Evolutionary conservation across 2,329 filamentous ascomycete species (phyloP), one percentile per base, ranked within the genome.

Genomic region (Trichoderma asperellum): DNA sequence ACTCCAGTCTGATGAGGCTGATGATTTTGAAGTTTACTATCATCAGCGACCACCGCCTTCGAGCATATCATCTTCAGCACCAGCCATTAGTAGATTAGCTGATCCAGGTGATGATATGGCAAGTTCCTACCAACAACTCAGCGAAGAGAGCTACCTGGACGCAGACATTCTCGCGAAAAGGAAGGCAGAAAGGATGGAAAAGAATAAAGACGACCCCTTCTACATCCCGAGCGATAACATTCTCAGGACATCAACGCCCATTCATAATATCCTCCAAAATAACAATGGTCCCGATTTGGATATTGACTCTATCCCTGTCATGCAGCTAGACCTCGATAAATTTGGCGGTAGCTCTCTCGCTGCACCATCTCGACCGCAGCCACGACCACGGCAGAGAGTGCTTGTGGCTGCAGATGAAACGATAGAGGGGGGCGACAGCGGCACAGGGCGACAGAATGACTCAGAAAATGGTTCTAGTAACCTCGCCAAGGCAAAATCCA

Each of bases 261-360:
- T 96, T 61, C 92, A 95, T 75, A 92, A 88, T 72, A 93, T 96
- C 69, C 83, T 92, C 3, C 86, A 88, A 70, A 89, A 85, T 69
- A 89, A 88, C 69, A 94, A 95, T 76, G 91, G 90, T 2, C 89
- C 91, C 2, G 91, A 92, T 56, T 83, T 98, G 10, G 95, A 99
- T 77, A 91, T 99, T 55, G 96, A 99, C 79, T 88, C 93, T 2
- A 99, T 99, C 74, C 96, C 96, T 2, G 95, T 99, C 75, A 96
- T 99, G 89, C 90, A 97, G 77, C 85, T 99, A 58, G 90, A 96
- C 71, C 86, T 97, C 8, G 89, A 90, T 37, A 86, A 86, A 70
- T 73, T 73, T 10, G 74, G 77, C 10, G 74, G 77, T 62, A 74
- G 70, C 60, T 71, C 76, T 16, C 69, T 76, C 16, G 70, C 76